Conservation (phyloP, 2,329 filamentous ascomycete species). For the Hymenoscyphus albidus region DNA sequence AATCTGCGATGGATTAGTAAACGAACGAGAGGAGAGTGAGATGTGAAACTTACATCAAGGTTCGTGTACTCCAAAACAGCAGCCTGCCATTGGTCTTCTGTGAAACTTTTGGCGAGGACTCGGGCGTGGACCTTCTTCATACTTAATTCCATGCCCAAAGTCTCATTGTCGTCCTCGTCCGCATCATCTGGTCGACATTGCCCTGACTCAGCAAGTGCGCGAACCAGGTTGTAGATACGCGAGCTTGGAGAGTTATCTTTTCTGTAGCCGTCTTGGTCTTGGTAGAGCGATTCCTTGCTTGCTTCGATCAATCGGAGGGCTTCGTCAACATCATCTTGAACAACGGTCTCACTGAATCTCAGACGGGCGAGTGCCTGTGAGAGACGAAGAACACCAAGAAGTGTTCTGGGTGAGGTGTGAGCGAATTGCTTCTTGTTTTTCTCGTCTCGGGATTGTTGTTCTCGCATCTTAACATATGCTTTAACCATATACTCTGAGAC, state of each 20-base stretch:
- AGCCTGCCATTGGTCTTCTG: constrained; percentile 82
- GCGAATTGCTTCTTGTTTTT: constrained; percentile 88
- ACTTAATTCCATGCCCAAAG: constrained; percentile 68
- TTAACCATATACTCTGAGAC: constrained; percentile 97
- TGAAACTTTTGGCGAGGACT: constrained; percentile 95
- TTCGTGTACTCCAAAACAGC: constrained; percentile 86
- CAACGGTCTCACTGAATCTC: constrained; percentile 79
- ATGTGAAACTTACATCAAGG: constrained; percentile 70
- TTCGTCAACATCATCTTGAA: constrained; percentile 92
- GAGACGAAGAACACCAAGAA: constrained; percentile 87
- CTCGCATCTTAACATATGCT: constrained; percentile 91
- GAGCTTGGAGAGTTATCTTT: constrained; percentile 76
- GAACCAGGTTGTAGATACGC: constrained; percentile 93
- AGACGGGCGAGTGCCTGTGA: constrained; percentile 90
- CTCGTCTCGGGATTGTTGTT: constrained; percentile 88
- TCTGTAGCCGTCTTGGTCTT: constrained; percentile 57
- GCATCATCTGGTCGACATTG: constrained; percentile 44
- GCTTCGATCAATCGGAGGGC: constrained; percentile 87
- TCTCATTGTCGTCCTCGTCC: constrained; percentile 66
- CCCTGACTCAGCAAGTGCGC: constrained; percentile 79
- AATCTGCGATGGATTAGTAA: constrained; percentile 52
- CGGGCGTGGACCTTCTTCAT: constrained; percentile 85
- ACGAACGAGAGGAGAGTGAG: not conserved
- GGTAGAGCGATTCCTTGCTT: constrained; percentile 84
- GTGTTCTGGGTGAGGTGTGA: constrained; percentile 88